Conservation (phyloP, 441 rosid species). For the Pelargonium hybrid region DNA sequence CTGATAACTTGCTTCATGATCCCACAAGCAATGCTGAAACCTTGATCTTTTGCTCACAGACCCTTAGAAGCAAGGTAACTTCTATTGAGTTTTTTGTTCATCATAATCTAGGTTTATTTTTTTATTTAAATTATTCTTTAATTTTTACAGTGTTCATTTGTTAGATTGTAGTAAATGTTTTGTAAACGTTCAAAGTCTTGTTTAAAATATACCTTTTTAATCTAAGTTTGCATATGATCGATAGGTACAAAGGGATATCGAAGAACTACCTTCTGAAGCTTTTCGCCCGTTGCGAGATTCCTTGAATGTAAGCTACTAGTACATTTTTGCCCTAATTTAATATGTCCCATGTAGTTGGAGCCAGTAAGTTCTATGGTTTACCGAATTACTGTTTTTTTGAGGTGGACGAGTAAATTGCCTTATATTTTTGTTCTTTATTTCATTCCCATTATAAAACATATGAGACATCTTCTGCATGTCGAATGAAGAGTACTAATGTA, state of each 20-base stretch:
- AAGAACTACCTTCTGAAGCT: slow-evolving; percentile 93
- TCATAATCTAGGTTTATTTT: neutral
- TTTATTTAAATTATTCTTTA: neutral
- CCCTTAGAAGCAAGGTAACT: slow-evolving; percentile 96
- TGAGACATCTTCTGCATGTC: neutral
- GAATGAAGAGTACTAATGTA: neutral
- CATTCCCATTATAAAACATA: neutral
- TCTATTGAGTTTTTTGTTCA: slow-evolving; percentile 10
- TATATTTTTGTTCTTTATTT: neutral
- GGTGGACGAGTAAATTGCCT: neutral
- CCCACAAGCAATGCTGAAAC: slow-evolving; percentile 91
- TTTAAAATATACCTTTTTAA: neutral
- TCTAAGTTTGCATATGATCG: slow-evolving; percentile 14
- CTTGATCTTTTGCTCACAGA: slow-evolving; percentile 92
- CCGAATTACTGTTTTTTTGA: neutral
- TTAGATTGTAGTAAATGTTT: neutral
- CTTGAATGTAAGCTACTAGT: slow-evolving; percentile 50
- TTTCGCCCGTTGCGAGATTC: slow-evolving; percentile 72
- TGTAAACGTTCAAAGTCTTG: slow-evolving; percentile 1
- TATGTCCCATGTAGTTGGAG: slow-evolving; percentile 9
- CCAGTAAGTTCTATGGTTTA: neutral
- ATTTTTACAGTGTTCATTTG: neutral
- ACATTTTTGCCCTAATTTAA: slow-evolving; percentile 7
- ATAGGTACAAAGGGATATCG: slow-evolving; percentile 95
- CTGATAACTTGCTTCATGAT: slow-evolving; percentile 98